These are phyloP conservation scores for Nannizzia gypsea DNA, from an alignment of 2,329 filamentous ascomycete genomes.

Conservation along the genomic window DNA sequence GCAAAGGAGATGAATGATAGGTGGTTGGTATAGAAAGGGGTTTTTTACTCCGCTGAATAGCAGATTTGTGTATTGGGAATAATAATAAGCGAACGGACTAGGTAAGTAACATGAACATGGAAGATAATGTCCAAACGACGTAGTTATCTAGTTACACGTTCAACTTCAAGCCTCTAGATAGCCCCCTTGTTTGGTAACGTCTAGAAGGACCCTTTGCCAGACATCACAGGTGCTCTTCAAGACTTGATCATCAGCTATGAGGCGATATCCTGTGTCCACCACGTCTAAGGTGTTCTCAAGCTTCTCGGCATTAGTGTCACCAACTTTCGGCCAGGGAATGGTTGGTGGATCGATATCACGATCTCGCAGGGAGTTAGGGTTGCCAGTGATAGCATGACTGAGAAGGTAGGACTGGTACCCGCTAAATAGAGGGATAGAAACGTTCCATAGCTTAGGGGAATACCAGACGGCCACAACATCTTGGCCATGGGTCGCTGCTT, in stretches of 20 bases:
- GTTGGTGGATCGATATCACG: neutral
- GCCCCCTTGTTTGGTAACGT: neutral
- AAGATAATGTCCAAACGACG: too few species aligned
- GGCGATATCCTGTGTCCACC: neutral
- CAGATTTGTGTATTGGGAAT: too few species aligned
- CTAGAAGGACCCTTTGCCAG: neutral
- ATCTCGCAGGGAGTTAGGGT: neutral
- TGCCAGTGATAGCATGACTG: neutral
- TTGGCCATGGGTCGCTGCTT: neutral
- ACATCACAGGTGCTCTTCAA: neutral
- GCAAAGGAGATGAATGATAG: too few species aligned
- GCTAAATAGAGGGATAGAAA: neutral
- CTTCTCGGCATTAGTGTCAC: neutral
- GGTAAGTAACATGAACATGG: neutral
- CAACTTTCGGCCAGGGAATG: neutral
- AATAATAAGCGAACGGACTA: neutral
- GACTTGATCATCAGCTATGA: neutral
- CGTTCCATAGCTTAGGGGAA: neutral
- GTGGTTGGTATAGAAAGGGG: too few species aligned
- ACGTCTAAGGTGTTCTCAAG: neutral
- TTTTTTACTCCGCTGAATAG: too few species aligned
- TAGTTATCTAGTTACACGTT: too few species aligned
- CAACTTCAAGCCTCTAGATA: neutral
- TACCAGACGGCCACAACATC: neutral
- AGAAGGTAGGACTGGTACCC: conserved; percentile 3